Evolutionary conservation across 495 filamentous ascomycete genomes (phyloP).

Genomic region (Xylaria intraflava): DNA sequence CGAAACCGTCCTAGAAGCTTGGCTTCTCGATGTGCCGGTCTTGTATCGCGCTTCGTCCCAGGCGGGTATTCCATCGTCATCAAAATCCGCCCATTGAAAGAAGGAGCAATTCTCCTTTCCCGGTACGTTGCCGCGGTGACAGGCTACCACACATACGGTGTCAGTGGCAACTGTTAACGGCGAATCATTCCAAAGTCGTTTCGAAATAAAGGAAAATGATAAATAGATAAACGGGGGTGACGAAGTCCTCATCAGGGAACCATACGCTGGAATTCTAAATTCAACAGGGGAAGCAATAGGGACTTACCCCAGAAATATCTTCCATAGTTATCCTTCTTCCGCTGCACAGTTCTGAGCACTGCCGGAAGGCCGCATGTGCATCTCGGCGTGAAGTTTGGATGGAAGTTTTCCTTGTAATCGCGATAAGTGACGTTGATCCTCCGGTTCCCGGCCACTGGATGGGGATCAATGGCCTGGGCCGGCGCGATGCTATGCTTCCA

Average conservation of each 20-base stretch:
- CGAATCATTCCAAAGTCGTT: neutral
- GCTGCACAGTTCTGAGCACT: constrained; percentile 73
- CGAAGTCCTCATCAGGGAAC: neutral
- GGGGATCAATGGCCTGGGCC: constrained; percentile 66
- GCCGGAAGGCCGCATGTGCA: constrained; percentile 62
- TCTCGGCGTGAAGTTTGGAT: constrained; percentile 60
- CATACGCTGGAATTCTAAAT: neutral
- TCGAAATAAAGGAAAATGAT: neutral
- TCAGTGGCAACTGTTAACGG: neutral
- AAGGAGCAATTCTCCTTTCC: constrained; percentile 72
- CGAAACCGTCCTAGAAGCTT: neutral
- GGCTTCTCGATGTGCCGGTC: neutral
- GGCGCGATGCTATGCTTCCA: constrained; percentile 78
- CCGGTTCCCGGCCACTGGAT: constrained; percentile 69
- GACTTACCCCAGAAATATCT: constrained; percentile 74
- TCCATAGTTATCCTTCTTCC: constrained; percentile 64
- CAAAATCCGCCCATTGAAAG: constrained; percentile 87
- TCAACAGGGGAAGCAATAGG: neutral
- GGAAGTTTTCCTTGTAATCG: constrained; percentile 67
- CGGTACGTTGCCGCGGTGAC: constrained; percentile 67
- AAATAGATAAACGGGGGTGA: neutral
- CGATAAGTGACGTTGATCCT: constrained; percentile 94
- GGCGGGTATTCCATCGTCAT: constrained; percentile 74
- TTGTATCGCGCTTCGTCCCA: constrained; percentile 43
- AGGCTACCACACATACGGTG: constrained; percentile 38